A percentile compares a stretch with the other conserved stretches of the same genome.
These are phyloP conservation scores for Termitomyces sp. DNA, from an alignment of 768 basidiomycete species.

Conservation along the genomic window DNA sequence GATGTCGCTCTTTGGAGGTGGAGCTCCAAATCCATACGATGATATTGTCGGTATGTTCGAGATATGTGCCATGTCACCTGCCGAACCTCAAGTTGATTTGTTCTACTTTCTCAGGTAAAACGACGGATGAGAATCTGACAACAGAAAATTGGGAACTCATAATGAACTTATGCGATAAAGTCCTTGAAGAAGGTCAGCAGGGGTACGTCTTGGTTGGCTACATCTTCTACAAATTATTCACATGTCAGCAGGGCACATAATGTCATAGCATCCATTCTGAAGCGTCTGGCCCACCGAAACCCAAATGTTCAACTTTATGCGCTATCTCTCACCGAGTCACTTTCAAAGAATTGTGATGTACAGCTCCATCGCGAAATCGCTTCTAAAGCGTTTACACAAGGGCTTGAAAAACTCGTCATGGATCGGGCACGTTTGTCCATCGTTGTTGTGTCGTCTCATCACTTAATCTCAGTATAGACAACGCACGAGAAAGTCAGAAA, in stretches of 20 bases:
- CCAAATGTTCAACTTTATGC: conserved; percentile 96
- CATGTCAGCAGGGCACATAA: conserved; percentile 70
- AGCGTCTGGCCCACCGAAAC: conserved; percentile 89
- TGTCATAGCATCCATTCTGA: conserved; percentile 78
- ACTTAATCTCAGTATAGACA: conserved; percentile 41
- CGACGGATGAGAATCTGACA: conserved; percentile 96
- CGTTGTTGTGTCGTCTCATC: not conserved
- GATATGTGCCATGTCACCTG: not conserved
- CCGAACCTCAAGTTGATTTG: not conserved
- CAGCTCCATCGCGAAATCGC: conserved; percentile 82
- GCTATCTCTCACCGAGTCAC: conserved; percentile 78
- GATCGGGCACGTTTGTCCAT: conserved; percentile 61
- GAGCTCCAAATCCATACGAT: conserved; percentile 74
- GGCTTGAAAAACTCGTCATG: conserved; percentile 77
- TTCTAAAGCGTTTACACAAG: conserved; percentile 85
- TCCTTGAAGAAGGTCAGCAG: conserved; percentile 78
- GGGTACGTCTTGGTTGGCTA: conserved; percentile 46
- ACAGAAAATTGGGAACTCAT: conserved; percentile 95
- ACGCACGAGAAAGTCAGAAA: conserved; percentile 89
- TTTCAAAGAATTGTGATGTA: conserved; percentile 87
- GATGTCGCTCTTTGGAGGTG: conserved; percentile 62
- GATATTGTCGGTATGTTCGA: conserved; percentile 73
- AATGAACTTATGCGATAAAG: conserved; percentile 93
- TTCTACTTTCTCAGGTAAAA: conserved; percentile 61
- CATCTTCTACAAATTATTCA: not conserved